Evolutionary conservation across 495 filamentous ascomycete genomes (phyloP).

Genomic region (Penicillium angulare): DNA sequence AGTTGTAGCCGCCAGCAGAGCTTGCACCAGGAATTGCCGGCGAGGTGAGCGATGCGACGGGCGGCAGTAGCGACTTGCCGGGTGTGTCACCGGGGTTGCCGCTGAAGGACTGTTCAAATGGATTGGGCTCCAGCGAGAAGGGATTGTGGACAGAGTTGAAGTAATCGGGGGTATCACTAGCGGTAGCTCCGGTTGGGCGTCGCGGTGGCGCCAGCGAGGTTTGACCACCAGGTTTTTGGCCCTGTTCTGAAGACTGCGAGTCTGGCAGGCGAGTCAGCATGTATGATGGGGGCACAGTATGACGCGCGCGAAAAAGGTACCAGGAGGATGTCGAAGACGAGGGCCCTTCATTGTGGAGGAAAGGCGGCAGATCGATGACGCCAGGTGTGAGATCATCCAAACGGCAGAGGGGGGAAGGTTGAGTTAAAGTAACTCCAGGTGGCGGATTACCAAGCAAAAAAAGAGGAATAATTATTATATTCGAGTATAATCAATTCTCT

Average conservation of each 20-base stretch:
- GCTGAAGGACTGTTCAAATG: slow-evolving; percentile 91
- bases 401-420: slow-evolving; percentile 27
- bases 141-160: slow-evolving; percentile 65
- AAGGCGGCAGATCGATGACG: slow-evolving; percentile 38
- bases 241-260: slow-evolving; percentile 43
- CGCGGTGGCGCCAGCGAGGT: slow-evolving; percentile 73
- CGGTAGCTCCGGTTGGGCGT: slow-evolving; percentile 59
- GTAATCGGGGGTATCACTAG: slow-evolving; percentile 70
- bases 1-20: slow-evolving; percentile 64
- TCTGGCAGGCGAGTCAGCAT: slow-evolving; percentile 34
- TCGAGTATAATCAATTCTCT: slow-evolving; percentile 3
- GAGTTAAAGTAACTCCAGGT: slow-evolving; percentile 31
- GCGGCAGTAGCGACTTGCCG: slow-evolving; percentile 84
- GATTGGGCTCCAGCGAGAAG: slow-evolving; percentile 85
- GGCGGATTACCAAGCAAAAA: slow-evolving; percentile 40
- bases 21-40: slow-evolving; percentile 76
- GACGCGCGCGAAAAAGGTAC: slow-evolving; percentile 26
- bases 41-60: slow-evolving; percentile 88
- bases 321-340: slow-evolving; percentile 22
- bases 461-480: slow-evolving; percentile 11
- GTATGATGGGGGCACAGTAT: slow-evolving; percentile 9
- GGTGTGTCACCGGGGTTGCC: slow-evolving; percentile 72
- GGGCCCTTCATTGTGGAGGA: slow-evolving; percentile 23
- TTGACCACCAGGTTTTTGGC: slow-evolving; percentile 41
- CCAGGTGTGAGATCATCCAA: slow-evolving; percentile 49